Evolutionary conservation across 139 green algal species (phyloP).

Genomic region (Dunaliella primolecta): DNA sequence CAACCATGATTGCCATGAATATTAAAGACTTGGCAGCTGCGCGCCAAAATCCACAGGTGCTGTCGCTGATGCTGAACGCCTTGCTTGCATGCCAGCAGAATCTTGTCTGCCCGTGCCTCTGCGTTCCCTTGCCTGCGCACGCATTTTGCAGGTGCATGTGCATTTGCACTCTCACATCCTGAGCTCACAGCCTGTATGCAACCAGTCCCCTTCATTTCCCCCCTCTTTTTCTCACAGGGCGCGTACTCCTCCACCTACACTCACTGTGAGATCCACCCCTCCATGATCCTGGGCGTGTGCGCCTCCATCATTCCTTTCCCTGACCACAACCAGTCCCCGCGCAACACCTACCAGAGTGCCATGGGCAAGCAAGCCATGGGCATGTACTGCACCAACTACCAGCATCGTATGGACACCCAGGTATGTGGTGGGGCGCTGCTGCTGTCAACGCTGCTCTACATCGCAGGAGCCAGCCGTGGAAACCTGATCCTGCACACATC

Average conservation of each 20-base stretch:
- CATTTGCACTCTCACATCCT: too few relatives aligned
- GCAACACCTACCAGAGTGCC: slow-evolving; percentile 78
- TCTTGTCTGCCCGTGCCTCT: too few relatives aligned
- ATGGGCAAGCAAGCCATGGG: slow-evolving; percentile 98
- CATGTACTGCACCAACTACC: slow-evolving; percentile 85
- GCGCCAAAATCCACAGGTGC: slow-evolving; percentile 31
- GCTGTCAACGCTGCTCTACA: neutral
- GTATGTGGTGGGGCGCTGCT: slow-evolving; percentile 14
- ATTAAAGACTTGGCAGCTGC: slow-evolving; percentile 70
- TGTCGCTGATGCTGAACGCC: too few relatives aligned
- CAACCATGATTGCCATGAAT: slow-evolving; percentile 98
- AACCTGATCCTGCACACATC: too few relatives aligned
- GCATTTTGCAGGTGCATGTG: too few relatives aligned
- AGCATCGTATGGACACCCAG: slow-evolving; percentile 70
- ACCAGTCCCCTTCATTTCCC: too few relatives aligned
- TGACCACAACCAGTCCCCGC: slow-evolving; percentile 97
- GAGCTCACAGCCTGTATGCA: too few relatives aligned
- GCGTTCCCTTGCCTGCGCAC: too few relatives aligned
- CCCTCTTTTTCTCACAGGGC: slow-evolving; percentile 5
- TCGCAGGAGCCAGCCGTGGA: too few relatives aligned
- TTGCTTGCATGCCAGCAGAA: too few relatives aligned
- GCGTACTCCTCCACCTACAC: slow-evolving; percentile 85
- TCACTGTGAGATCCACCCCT: slow-evolving; percentile 97
- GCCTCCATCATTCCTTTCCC: slow-evolving; percentile 98
- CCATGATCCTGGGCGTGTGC: slow-evolving; percentile 98